Percentiles rank a stretch among this genome's conserved stretches.
Evolutionary conservation across 306 rosid genomes (phyloP).

Genomic region (Erythrophleum fordii): DNA sequence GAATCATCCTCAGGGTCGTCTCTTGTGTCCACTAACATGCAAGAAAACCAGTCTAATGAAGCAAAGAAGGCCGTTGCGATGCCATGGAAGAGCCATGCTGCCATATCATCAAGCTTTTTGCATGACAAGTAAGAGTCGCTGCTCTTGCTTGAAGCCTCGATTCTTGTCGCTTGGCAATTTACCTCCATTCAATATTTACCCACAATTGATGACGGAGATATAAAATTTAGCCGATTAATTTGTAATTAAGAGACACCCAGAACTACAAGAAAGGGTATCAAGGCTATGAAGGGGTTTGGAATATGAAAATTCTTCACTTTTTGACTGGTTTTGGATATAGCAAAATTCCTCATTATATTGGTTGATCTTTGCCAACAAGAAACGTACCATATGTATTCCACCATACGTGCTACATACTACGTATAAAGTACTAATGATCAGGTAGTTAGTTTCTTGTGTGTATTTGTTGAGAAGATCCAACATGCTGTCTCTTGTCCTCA

Average conservation of each 20-base stretch:
- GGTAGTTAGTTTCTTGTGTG: neutral
- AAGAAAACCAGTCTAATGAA: conserved; percentile 44
- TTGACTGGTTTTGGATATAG: conserved; percentile 32
- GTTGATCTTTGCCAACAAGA: conserved; percentile 16
- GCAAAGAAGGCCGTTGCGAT: conserved; percentile 41
- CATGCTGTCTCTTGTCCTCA: neutral
- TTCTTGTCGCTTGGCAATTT: conserved; percentile 20
- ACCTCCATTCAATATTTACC: neutral
- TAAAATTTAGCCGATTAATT: neutral
- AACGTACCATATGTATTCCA: neutral
- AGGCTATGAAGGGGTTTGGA: conserved; percentile 31
- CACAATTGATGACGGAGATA: neutral
- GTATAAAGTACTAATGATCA: neutral
- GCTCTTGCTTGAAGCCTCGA: conserved; percentile 3
- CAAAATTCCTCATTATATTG: conserved; percentile 33
- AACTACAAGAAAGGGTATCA: conserved; percentile 18
- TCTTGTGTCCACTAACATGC: conserved; percentile 40
- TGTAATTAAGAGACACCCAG: conserved; percentile 30
- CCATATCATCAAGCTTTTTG: conserved; percentile 40
- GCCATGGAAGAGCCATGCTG: conserved; percentile 41
- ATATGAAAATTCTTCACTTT: conserved; percentile 42
- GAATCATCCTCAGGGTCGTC: conserved; percentile 39
- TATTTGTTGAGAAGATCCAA: neutral
- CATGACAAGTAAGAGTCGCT: neutral
- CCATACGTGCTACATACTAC: neutral